Evolutionary conservation across 441 rosid species (phyloP), one percentile per base, ranked within the genome.

Genomic region (Populus hybrid): DNA sequence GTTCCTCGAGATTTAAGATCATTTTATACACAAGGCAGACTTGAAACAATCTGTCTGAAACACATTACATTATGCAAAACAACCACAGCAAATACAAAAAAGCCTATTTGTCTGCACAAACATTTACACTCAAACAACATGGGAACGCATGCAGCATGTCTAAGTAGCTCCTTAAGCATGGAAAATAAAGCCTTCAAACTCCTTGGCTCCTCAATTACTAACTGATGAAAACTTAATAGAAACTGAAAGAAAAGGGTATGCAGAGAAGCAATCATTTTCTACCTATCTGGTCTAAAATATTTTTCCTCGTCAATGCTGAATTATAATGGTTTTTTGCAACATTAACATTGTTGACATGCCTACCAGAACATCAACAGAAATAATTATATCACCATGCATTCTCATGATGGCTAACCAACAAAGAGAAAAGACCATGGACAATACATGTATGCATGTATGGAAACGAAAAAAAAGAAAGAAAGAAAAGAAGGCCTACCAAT

Each of bases 401-500:
- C 12, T 40, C 65, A 61, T 10, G 6, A 20, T 45, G n/a, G 29
- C 50, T 31, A 45, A 28, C 53, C 73, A 76, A 24, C 9, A 59
- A 36, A 10, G 53, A 56, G 26, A 9, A 36, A 7, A 59, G 33
- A 59, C 38, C 28, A 61, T 61, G 65, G 24, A 61, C 11, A 20
- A 21, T 8, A 61, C 1, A 61, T 61, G 10, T 1, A 61, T 21
- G 9, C 3, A 23, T 9, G 23, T 0, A 36, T 9, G 16, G n/a
- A 64, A 29, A 7, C 28, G 26, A 24, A 50, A 7, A 24, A 42
- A n/a, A n/a, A n/a, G 0, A 50, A 11, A 7, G 21, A 6, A 20
- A 26, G 14, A 56, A 6, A 16, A 14, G 35, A 53, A 29, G 64
- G 72, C 89, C 71, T 91, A 96, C 99, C 95, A 96, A 76, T 87